Conservation (phyloP, 2,329 filamentous ascomycete genomes). For the Paradendryphiella salina region DNA sequence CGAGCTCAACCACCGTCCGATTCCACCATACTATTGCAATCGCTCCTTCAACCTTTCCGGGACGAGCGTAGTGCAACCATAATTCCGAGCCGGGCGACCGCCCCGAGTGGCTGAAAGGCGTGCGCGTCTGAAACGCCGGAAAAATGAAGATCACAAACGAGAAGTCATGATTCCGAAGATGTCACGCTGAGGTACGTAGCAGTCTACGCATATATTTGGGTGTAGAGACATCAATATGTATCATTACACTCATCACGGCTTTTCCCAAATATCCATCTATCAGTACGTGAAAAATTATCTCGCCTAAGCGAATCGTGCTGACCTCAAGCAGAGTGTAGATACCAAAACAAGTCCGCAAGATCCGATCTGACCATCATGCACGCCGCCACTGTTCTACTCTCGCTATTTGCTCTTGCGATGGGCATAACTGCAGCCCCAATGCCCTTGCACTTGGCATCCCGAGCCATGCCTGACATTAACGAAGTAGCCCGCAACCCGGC, state of each 20-base stretch:
- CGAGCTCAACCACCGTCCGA: neutral
- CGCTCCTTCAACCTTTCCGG: neutral
- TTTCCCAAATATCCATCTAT: neutral
- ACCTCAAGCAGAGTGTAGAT: neutral
- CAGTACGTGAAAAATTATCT: neutral
- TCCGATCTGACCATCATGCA: constrained; percentile 11
- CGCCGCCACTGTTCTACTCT: constrained; percentile 5
- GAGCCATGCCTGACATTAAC: constrained; percentile 18
- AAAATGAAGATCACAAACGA: constrained; percentile 10
- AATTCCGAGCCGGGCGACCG: neutral
- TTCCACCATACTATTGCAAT: neutral
- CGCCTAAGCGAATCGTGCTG: neutral
- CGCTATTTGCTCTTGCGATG: constrained; percentile 13
- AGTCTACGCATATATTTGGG: constrained; percentile 2
- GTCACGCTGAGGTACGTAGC: constrained; percentile 7
- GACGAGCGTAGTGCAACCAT: constrained; percentile 9
- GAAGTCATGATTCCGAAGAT: constrained; percentile 8
- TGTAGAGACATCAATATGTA: neutral
- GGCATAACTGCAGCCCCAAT: constrained; percentile 13
- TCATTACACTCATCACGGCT: neutral
- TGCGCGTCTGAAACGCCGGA: constrained; percentile 15
- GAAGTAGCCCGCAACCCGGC: constrained; percentile 23
- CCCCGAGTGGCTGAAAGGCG: constrained; percentile 1
- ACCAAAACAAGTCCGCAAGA: neutral
- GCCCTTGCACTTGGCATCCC: constrained; percentile 4